Conservation (phyloP, 192 early-diverging fungal genomes). For the Backusella macrospora region DNA sequence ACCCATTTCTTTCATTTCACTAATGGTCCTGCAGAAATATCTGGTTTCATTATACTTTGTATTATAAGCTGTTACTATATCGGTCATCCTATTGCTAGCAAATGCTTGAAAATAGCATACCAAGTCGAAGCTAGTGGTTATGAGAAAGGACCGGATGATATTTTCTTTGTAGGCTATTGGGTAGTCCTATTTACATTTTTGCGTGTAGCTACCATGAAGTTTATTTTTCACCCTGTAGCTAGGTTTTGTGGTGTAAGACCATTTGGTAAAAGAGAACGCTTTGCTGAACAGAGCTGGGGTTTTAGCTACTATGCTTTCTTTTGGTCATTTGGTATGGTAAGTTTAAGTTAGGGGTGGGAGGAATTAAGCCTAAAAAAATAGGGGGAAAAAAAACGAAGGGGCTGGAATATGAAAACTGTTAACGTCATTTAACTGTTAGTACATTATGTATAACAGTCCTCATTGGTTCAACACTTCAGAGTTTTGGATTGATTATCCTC, state of each 20-base stretch:
- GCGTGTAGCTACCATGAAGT: constrained; percentile 55
- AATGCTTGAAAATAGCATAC: not conserved
- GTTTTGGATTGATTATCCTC: constrained; percentile 73
- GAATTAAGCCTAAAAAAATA: not conserved
- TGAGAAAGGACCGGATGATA: constrained; percentile 55
- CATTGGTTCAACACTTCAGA: constrained; percentile 71
- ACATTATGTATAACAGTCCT: constrained; percentile 65
- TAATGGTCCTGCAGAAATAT: not conserved
- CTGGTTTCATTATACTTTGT: not conserved
- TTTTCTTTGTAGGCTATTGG: constrained; percentile 64
- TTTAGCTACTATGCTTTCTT: constrained; percentile 66
- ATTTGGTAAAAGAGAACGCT: constrained; percentile 46
- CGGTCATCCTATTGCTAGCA: not conserved
- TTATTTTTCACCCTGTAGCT: constrained; percentile 46
- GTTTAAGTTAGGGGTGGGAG: constrained; percentile 10
- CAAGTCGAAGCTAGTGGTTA: constrained; percentile 22
- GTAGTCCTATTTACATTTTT: constrained; percentile 61
- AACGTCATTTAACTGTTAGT: constrained; percentile 30
- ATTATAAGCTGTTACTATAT: too few relatives aligned
- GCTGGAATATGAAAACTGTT: not conserved
- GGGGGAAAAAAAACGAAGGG: not conserved
- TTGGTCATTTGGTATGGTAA: constrained; percentile 63
- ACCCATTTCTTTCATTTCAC: not conserved
- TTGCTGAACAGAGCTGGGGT: constrained; percentile 72
- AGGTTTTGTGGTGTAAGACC: constrained; percentile 38